A percentile compares a stretch with the other conserved stretches of the same genome.
Evolutionary conservation across 1,139 yeast genomes (phyloP).

Genomic region (Blastobotrys petasosporus): DNA sequence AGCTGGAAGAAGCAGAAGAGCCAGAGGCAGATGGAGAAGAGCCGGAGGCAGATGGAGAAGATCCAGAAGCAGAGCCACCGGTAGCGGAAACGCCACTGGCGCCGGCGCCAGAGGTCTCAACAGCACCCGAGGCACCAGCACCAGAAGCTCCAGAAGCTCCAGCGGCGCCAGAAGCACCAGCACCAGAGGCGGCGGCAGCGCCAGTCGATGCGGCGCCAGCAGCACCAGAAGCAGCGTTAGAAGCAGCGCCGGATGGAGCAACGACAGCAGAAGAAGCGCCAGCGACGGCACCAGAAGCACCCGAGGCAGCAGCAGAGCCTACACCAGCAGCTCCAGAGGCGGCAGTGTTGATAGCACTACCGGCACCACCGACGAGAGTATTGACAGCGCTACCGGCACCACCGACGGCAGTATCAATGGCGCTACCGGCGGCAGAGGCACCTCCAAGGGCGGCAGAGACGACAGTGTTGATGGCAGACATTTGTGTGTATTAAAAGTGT

Average conservation of each 20-base stretch:
- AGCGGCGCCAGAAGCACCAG: slow-evolving; percentile 9
- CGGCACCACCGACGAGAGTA: slow-evolving; percentile 13
- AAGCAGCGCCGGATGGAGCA: slow-evolving; percentile 13
- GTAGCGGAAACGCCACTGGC: slow-evolving; percentile 10
- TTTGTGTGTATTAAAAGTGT: too few relatives aligned
- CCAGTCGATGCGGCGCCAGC: slow-evolving; percentile 9
- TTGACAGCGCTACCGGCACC: slow-evolving; percentile 9
- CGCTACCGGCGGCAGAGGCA: slow-evolving; percentile 11
- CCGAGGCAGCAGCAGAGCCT: slow-evolving; percentile 11
- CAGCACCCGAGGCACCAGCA: slow-evolving; percentile 10
- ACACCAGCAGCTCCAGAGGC: slow-evolving; percentile 12
- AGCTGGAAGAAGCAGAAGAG: slow-evolving; percentile 17
- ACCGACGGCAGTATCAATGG: slow-evolving; percentile 11
- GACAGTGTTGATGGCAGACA: slow-evolving; percentile 6
- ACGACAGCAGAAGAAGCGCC: slow-evolving; percentile 11
- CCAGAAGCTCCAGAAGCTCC: slow-evolving; percentile 7
- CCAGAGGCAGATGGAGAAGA: slow-evolving; percentile 13
- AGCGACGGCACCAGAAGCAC: slow-evolving; percentile 10
- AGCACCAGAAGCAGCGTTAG: slow-evolving; percentile 11
- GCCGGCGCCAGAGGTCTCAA: slow-evolving; percentile 10
- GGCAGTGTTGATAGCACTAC: slow-evolving; percentile 7
- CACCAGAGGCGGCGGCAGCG: slow-evolving; percentile 6
- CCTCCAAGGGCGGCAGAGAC: slow-evolving; percentile 12
- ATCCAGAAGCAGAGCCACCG: slow-evolving; percentile 9
- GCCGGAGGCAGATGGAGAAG: slow-evolving; percentile 13